A percentile compares a stretch with the other conserved stretches of the same genome.
Evolutionary conservation across 805 yeast species (phyloP).

Genomic region (Candida tallmaniae): DNA sequence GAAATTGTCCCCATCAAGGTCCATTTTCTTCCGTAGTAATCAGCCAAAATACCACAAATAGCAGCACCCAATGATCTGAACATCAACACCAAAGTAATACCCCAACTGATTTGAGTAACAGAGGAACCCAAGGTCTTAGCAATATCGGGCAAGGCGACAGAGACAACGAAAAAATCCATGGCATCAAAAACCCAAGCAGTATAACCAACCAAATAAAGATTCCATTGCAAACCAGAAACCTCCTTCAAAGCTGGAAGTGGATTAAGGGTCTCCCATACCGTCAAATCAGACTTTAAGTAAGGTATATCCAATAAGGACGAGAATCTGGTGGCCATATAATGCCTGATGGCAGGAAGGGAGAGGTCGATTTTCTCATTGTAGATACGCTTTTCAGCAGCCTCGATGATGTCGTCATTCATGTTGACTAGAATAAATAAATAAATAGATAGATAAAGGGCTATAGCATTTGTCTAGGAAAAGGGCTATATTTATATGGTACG

Average conservation of each 20-base stretch:
- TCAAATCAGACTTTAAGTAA: background rate
- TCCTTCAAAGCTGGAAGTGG: conserved; percentile 40
- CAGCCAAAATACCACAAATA: conserved; percentile 58
- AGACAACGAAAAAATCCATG: conserved; percentile 63
- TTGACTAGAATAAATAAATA: background rate
- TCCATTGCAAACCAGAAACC: conserved; percentile 45
- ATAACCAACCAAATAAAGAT: conserved; percentile 55
- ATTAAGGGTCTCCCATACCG: conserved; percentile 31
- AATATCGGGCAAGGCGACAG: conserved; percentile 49
- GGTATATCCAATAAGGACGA: conserved; percentile 36
- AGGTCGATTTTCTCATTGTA: conserved; percentile 13
- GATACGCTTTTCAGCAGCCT: conserved; percentile 9
- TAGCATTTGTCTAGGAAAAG: too few species aligned
- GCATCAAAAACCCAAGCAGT: conserved; percentile 71
- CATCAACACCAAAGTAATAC: conserved; percentile 68
- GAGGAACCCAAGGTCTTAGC: conserved; percentile 44
- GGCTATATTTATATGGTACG: too few species aligned
- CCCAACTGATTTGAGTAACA: conserved; percentile 61
- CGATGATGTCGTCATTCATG: conserved; percentile 2
- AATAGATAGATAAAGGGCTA: too few species aligned
- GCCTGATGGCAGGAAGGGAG: conserved; percentile 8
- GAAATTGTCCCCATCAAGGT: conserved; percentile 52
- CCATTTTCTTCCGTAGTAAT: conserved; percentile 63
- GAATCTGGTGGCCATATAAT: conserved; percentile 43
- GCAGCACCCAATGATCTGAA: conserved; percentile 68